A percentile compares a stretch with the other conserved stretches of the same genome.
These are phyloP conservation scores for Tricholoma furcatifolium DNA, from an alignment of 768 basidiomycete species.

Conservation along the genomic window DNA sequence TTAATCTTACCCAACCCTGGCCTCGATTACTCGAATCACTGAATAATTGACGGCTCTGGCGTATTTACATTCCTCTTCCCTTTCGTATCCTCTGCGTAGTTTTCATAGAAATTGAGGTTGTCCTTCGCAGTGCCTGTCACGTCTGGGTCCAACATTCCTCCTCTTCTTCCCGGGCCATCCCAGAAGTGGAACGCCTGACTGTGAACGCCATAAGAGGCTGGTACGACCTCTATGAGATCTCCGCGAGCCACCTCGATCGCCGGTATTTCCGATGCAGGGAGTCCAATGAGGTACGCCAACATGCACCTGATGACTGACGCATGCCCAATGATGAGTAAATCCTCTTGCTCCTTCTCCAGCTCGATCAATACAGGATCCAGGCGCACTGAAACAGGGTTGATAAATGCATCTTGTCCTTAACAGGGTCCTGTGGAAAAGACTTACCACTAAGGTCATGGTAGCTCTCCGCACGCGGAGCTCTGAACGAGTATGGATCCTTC, in stretches of 20 bases:
- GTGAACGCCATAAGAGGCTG: slow-evolving; percentile 87
- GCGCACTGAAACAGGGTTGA: slow-evolving; percentile 57
- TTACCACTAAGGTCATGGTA: slow-evolving; percentile 92
- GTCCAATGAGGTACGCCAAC: slow-evolving; percentile 88
- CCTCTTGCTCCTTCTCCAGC: slow-evolving; percentile 90
- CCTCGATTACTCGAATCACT: background rate
- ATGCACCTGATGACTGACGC: slow-evolving; percentile 97
- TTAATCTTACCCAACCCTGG: background rate
- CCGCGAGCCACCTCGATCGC: slow-evolving; percentile 97
- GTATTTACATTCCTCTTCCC: slow-evolving; percentile 47
- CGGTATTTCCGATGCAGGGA: slow-evolving; percentile 94
- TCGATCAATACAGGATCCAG: slow-evolving; percentile 93
- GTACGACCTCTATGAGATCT: slow-evolving; percentile 91
- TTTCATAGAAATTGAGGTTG: slow-evolving; percentile 84
- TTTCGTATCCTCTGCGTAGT: slow-evolving; percentile 77
- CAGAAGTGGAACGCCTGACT: slow-evolving; percentile 91
- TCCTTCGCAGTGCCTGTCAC: slow-evolving; percentile 35
- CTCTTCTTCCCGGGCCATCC: slow-evolving; percentile 77
- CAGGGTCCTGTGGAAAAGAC: slow-evolving; percentile 12
- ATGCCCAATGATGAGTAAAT: slow-evolving; percentile 94
- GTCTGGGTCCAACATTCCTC: slow-evolving; percentile 34
- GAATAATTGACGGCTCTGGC: slow-evolving; percentile 12
- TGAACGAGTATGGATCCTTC: slow-evolving; percentile 89
- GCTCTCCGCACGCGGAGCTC: slow-evolving; percentile 92
- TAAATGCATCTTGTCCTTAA: background rate